Conservation (phyloP, 1,139 yeast species). For the Kurtzmaniella quercitrusa region DNA sequence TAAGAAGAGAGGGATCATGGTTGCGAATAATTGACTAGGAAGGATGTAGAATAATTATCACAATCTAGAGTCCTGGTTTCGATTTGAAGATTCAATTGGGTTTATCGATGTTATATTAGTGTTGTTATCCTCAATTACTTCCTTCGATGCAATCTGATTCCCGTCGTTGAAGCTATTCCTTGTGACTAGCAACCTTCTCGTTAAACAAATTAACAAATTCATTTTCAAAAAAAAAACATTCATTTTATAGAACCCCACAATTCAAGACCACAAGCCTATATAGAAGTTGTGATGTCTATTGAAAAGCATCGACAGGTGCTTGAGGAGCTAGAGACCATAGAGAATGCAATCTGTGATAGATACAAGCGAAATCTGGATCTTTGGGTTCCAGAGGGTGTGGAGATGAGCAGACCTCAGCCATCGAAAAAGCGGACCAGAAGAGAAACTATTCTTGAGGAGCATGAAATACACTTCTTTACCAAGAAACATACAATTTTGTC, state of each 20-base stretch:
- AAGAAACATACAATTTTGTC: slow-evolving; percentile 42
- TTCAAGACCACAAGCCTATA: neutral
- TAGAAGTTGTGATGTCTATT: slow-evolving; percentile 14
- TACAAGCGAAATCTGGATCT: slow-evolving; percentile 25
- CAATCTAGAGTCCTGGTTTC: too few relatives aligned
- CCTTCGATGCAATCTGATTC: too few relatives aligned
- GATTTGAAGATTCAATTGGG: too few relatives aligned
- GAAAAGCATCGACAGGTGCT: slow-evolving; percentile 34
- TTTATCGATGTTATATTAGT: too few relatives aligned
- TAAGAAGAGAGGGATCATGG: slow-evolving; percentile 21
- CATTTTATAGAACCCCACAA: too few relatives aligned
- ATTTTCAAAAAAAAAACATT: too few relatives aligned
- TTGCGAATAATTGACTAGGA: neutral
- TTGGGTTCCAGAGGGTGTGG: slow-evolving; percentile 4
- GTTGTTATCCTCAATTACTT: too few relatives aligned
- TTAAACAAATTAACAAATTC: too few relatives aligned
- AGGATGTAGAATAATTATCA: too few relatives aligned
- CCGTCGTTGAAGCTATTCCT: too few relatives aligned
- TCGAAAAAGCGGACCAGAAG: slow-evolving; percentile 32
- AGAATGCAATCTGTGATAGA: slow-evolving; percentile 28
- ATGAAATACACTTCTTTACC: slow-evolving; percentile 58
- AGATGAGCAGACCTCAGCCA: slow-evolving; percentile 9
- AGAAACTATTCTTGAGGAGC: slow-evolving; percentile 57
- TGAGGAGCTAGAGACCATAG: slow-evolving; percentile 37
- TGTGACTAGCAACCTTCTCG: too few relatives aligned